phyloP scores from a whole-genome alignment of 73 alveolate genomes.

The Paraurostyla sp. region DNA sequence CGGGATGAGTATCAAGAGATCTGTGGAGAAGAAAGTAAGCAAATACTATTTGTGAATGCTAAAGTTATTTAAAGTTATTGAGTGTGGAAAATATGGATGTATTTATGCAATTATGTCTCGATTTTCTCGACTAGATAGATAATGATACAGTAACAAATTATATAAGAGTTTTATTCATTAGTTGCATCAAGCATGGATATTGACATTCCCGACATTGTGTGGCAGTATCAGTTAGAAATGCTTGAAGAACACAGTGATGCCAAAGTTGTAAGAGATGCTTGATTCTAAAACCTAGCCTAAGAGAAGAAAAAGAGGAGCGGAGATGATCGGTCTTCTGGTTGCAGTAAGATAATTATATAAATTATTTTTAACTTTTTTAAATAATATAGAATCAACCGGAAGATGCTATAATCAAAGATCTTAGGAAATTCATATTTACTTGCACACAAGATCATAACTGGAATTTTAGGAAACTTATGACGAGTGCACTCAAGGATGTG shows the following conservation, averaged over 20 bases:
- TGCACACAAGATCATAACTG: conserved; percentile 46
- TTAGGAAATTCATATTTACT: background rate
- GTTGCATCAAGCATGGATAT: conserved; percentile 37
- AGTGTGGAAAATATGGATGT: conserved; percentile 26
- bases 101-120: conserved; percentile 29
- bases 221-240: conserved; percentile 3
- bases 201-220: conserved; percentile 16
- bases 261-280: conserved; percentile 31
- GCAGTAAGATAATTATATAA: background rate
- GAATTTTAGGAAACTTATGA: conserved; percentile 16
- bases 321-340: conserved; percentile 5
- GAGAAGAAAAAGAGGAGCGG: conserved; percentile 32
- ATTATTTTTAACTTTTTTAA: background rate
- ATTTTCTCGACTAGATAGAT: conserved; percentile 11
- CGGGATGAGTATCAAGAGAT: background rate
- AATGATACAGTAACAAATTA: conserved; percentile 27
- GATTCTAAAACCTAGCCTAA: conserved; percentile 24
- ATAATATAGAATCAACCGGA: background rate
- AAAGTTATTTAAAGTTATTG: conserved; percentile 46
- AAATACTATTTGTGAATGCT: background rate
- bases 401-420: conserved; percentile 5
- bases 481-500: background rate
- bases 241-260: background rate
- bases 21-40: conserved; percentile 32
- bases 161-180: background rate